Evolutionary conservation across 495 filamentous ascomycete species (phyloP).

Genomic region (Penicillium silybi): DNA sequence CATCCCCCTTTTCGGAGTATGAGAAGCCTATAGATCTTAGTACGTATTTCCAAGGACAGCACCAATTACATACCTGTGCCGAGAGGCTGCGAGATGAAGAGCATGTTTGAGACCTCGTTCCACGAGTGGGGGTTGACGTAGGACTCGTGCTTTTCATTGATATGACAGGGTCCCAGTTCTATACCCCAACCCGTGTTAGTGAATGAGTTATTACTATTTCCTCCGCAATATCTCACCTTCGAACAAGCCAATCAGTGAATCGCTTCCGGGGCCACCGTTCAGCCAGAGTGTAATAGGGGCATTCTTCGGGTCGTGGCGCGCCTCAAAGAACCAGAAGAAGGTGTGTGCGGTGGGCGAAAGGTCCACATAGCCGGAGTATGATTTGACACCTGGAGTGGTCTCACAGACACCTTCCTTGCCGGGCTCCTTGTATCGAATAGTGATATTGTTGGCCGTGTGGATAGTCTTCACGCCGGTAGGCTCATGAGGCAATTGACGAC

Average conservation of each 20-base stretch:
- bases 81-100: constrained; percentile 68
- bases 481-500: constrained; percentile 43
- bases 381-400: constrained; percentile 46
- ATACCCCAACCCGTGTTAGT: background rate
- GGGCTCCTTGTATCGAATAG: constrained; percentile 41
- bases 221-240: constrained; percentile 42
- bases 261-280: constrained; percentile 53
- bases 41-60: background rate
- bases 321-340: constrained; percentile 52
- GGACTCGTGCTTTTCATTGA: constrained; percentile 49
- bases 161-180: constrained; percentile 59
- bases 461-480: constrained; percentile 55
- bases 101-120: constrained; percentile 70
- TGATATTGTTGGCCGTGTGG: constrained; percentile 52
- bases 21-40: constrained; percentile 45
- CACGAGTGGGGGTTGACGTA: constrained; percentile 61
- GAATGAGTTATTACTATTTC: background rate
- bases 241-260: constrained; percentile 69
- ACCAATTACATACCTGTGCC: constrained; percentile 41
- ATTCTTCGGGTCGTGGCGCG: constrained; percentile 44
- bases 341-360: constrained; percentile 40
- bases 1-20: constrained; percentile 39
- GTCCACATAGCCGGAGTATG: constrained; percentile 46
- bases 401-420: constrained; percentile 44
- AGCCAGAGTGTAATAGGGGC: constrained; percentile 51